Conservation (phyloP, 2,329 filamentous ascomycete species). For the Neoarthrinium moseri region DNA sequence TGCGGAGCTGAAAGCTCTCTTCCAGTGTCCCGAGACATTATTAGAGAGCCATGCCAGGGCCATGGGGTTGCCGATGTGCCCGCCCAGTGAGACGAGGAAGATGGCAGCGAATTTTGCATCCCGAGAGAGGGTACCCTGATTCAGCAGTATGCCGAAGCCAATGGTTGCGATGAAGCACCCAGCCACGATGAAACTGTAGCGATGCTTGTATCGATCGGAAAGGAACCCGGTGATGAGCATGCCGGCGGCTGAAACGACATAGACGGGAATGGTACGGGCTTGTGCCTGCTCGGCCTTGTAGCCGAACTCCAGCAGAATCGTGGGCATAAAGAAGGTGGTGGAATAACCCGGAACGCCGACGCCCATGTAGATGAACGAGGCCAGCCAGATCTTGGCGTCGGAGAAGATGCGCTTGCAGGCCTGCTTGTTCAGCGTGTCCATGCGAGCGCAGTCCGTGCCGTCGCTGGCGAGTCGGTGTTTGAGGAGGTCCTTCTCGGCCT, state of each 20-base stretch:
- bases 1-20: conserved; percentile 46
- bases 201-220: conserved; percentile 32
- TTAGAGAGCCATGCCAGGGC: conserved; percentile 48
- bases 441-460: conserved; percentile 21
- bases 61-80: conserved; percentile 31
- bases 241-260: conserved; percentile 28
- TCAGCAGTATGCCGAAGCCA: conserved; percentile 33
- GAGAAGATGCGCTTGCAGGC: conserved; percentile 27
- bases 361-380: conserved; percentile 30
- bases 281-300: conserved; percentile 34
- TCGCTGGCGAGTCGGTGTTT: conserved; percentile 28
- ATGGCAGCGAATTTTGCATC: conserved; percentile 33
- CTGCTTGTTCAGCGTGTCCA: conserved; percentile 29
- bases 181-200: conserved; percentile 31
- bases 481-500: conserved; percentile 36
- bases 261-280: conserved; percentile 36
- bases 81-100: conserved; percentile 34
- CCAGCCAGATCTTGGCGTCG: conserved; percentile 40
- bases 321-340: conserved; percentile 38
- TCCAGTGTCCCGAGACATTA: conserved; percentile 52
- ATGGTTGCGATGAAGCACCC: conserved; percentile 25
- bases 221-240: conserved; percentile 30
- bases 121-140: conserved; percentile 21
- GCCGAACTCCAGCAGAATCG: conserved; percentile 38
- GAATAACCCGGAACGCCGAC: conserved; percentile 30